These are phyloP conservation scores for Actinidia chinensis DNA, from an alignment of 179 eudicot genomes.

Conservation along the genomic window DNA sequence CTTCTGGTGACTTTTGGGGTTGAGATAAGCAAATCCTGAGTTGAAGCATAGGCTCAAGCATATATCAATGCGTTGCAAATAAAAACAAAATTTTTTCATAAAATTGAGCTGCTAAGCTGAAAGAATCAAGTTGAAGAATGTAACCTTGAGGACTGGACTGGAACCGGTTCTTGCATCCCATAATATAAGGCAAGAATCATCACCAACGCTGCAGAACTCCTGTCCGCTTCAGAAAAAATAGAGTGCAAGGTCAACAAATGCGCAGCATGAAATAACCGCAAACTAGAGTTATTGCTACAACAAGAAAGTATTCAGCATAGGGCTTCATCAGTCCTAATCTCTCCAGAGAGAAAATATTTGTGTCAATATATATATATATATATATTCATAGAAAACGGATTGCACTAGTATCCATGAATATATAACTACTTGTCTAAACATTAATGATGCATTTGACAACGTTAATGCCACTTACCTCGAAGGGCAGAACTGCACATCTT, in stretches of 20 bases:
- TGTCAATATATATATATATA: background rate
- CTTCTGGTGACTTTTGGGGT: background rate
- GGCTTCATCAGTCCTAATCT: background rate
- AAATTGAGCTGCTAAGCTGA: background rate
- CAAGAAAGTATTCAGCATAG: background rate
- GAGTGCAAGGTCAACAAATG: constrained; percentile 18
- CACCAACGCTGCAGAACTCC: constrained; percentile 98
- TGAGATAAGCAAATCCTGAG: background rate
- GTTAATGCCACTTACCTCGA: constrained; percentile 53
- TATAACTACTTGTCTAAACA: background rate
- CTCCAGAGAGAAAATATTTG: background rate
- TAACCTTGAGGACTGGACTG: constrained; percentile 80
- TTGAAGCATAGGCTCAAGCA: background rate
- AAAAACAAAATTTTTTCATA: background rate
- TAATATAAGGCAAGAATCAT: constrained; percentile 94
- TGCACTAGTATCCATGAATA: background rate
- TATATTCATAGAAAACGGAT: background rate
- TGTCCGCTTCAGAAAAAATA: constrained; percentile 58
- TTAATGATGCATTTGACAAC: background rate
- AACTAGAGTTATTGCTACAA: background rate
- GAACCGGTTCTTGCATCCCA: constrained; percentile 93
- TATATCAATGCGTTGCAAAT: background rate
- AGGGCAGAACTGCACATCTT: constrained; percentile 98
- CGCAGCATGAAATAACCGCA: background rate
- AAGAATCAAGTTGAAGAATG: constrained; percentile 8